phyloP scores from a whole-genome alignment of 2,329 filamentous ascomycete species.

The Thelonectria discophora region DNA sequence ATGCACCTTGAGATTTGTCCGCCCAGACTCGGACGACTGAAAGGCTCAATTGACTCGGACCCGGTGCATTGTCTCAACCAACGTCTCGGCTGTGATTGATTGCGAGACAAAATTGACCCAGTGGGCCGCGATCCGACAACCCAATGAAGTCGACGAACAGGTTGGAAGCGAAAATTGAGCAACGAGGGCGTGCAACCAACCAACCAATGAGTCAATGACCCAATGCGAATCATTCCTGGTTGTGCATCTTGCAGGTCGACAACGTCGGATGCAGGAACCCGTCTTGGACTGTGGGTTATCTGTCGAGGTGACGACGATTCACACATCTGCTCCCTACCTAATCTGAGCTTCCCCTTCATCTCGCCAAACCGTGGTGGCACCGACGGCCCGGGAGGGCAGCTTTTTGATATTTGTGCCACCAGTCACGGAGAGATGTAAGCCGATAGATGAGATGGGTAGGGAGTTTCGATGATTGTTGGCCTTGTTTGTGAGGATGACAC shows the following conservation, averaged over 20 bases:
- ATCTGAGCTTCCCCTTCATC: constrained; percentile 13
- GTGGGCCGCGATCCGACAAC: not conserved
- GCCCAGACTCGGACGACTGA: too few species aligned
- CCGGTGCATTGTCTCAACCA: too few species aligned
- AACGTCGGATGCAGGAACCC: not conserved
- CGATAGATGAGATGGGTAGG: not conserved
- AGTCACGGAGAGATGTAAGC: not conserved
- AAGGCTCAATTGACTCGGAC: too few species aligned
- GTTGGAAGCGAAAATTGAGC: not conserved
- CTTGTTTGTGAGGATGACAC: too few species aligned
- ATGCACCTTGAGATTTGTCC: too few species aligned
- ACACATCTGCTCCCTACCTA: constrained; percentile 7
- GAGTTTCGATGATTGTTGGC: not conserved
- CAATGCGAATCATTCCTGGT: not conserved
- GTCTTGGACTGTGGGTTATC: not conserved
- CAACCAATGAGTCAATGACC: not conserved
- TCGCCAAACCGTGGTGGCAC: constrained; percentile 8
- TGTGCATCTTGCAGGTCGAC: not conserved
- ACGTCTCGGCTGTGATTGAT: not conserved
- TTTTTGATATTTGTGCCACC: not conserved
- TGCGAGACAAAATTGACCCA: not conserved
- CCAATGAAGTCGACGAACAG: not conserved
- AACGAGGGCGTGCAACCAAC: not conserved
- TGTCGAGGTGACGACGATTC: not conserved
- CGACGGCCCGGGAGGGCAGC: not conserved